Conservation (phyloP, 225 moss, liverwort and hornwort genomes). For the Lunularia cruciata region DNA sequence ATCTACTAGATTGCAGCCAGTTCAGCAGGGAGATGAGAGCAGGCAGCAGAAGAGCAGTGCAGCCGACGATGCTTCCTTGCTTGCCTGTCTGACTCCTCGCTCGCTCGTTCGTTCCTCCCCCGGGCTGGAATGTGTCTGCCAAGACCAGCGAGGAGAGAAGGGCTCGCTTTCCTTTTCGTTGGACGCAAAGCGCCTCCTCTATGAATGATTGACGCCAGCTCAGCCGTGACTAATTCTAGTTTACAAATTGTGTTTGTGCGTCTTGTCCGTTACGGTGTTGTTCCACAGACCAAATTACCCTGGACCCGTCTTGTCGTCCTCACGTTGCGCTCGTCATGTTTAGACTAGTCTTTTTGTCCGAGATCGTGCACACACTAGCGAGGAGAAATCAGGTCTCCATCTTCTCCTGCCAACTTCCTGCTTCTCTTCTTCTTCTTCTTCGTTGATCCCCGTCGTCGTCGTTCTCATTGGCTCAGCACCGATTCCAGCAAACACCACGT, state of each 20-base stretch:
- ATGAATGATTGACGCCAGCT: slow-evolving; percentile 26
- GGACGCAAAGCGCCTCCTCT: not conserved
- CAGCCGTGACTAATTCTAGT: slow-evolving; percentile 10
- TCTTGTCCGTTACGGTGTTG: slow-evolving; percentile 15
- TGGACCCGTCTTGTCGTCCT: slow-evolving; percentile 13
- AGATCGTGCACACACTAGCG: too few species aligned
- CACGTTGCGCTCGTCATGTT: slow-evolving; percentile 16
- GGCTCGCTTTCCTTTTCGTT: slow-evolving; percentile 9
- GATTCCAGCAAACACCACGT: too few species aligned
- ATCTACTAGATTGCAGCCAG: not conserved
- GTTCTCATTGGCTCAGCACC: too few species aligned
- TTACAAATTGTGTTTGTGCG: not conserved
- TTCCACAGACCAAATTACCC: not conserved
- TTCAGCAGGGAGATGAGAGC: slow-evolving; percentile 19
- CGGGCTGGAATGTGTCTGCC: slow-evolving; percentile 1
- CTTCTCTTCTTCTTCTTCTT: too few species aligned
- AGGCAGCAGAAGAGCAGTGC: not conserved
- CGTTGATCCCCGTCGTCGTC: too few species aligned
- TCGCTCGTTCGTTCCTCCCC: not conserved
- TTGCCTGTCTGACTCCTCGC: not conserved
- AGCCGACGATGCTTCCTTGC: too few species aligned
- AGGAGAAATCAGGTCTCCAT: too few species aligned
- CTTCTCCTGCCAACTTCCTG: too few species aligned
- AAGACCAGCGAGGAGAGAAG: slow-evolving; percentile 7
- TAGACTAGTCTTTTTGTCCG: too few species aligned